Conservation (phyloP, 2,329 filamentous ascomycete genomes). For the Chlorencoelia australis region DNA sequence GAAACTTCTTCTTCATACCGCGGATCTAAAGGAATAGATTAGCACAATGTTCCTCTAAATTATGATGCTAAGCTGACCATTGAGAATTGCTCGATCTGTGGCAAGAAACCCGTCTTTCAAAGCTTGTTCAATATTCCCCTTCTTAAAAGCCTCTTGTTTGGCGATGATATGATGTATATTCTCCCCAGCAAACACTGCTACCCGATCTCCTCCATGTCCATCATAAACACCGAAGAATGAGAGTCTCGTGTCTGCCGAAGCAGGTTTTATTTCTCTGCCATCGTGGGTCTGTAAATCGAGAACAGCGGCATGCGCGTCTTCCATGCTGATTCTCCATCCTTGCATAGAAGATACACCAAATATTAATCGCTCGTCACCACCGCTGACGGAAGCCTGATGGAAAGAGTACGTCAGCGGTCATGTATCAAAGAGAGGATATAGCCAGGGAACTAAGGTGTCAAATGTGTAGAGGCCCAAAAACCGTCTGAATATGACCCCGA, state of each 20-base stretch:
- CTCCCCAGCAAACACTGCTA: slow-evolving; percentile 85
- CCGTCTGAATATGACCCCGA: neutral
- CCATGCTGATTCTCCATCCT: slow-evolving; percentile 99
- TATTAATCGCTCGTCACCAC: slow-evolving; percentile 84
- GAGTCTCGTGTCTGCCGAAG: slow-evolving; percentile 59
- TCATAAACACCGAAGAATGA: slow-evolving; percentile 98
- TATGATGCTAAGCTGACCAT: slow-evolving; percentile 49
- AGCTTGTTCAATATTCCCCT: slow-evolving; percentile 86
- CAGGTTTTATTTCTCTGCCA: slow-evolving; percentile 41
- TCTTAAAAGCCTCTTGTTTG: slow-evolving; percentile 89
- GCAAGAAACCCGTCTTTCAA: slow-evolving; percentile 96
- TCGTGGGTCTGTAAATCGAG: slow-evolving; percentile 68
- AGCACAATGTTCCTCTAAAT: slow-evolving; percentile 13
- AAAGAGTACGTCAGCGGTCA: slow-evolving; percentile 10
- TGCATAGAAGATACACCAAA: slow-evolving; percentile 98
- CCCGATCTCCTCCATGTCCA: slow-evolving; percentile 93
- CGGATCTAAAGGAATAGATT: slow-evolving; percentile 56
- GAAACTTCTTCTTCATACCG: slow-evolving; percentile 97
- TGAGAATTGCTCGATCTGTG: slow-evolving; percentile 89
- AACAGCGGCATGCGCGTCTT: slow-evolving; percentile 84
- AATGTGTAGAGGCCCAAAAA: too few species aligned
- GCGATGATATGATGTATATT: slow-evolving; percentile 89
- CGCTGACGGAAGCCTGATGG: slow-evolving; percentile 69
- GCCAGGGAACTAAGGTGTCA: neutral
- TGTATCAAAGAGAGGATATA: neutral